phyloP scores from a whole-genome alignment of 2,329 filamentous ascomycete species.

The Colletotrichum trifolii region DNA sequence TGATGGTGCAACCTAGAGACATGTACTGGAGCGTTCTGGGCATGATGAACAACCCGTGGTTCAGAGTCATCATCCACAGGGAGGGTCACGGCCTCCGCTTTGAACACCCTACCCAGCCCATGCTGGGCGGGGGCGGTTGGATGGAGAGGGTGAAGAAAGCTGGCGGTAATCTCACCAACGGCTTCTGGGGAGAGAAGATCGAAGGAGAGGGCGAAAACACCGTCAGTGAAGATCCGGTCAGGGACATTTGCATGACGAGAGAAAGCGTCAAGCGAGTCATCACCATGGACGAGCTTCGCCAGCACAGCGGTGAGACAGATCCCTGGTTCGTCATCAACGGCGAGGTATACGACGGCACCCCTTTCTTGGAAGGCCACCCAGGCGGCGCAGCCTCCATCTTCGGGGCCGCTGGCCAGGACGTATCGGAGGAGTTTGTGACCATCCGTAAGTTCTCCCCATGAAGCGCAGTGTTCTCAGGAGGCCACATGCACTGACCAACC shows the following conservation, averaged over 20 bases:
- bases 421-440: slow-evolving; percentile 88
- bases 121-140: slow-evolving; percentile 83
- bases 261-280: slow-evolving; percentile 72
- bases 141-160: slow-evolving; percentile 90
- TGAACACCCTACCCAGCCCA: slow-evolving; percentile 89
- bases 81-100: slow-evolving; percentile 74
- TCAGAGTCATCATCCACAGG: slow-evolving; percentile 79
- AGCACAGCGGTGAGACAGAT: slow-evolving; percentile 71
- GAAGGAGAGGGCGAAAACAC: slow-evolving; percentile 59
- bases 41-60: slow-evolving; percentile 99
- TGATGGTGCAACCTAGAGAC: slow-evolving; percentile 87
- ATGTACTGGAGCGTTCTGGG: slow-evolving; percentile 97
- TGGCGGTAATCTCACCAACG: slow-evolving; percentile 83
- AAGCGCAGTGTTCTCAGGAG: not conserved
- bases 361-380: slow-evolving; percentile 84
- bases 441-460: slow-evolving; percentile 74
- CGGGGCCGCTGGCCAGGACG: slow-evolving; percentile 83
- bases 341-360: slow-evolving; percentile 88
- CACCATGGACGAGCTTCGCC: slow-evolving; percentile 75
- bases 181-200: slow-evolving; percentile 83
- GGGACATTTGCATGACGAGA: slow-evolving; percentile 83
- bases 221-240: slow-evolving; percentile 59
- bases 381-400: slow-evolving; percentile 88
- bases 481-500: not conserved
- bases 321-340: slow-evolving; percentile 93